Evolutionary conservation across 139 green algal species (phyloP), one percentile per base, ranked within the genome.

Genomic region (Chlamydomonas eustigma): DNA sequence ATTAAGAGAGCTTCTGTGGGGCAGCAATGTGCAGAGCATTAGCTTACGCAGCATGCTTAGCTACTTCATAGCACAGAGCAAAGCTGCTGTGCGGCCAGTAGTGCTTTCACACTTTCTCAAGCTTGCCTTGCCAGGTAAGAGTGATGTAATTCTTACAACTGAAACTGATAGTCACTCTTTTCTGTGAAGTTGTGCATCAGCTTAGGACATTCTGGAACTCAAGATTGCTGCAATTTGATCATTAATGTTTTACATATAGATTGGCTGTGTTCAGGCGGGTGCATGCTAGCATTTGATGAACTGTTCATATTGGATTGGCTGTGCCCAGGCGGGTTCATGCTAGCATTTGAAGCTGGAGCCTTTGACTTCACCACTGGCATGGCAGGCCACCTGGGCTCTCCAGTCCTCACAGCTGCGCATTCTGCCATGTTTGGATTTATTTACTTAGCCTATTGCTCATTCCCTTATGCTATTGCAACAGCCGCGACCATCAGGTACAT

Each of bases 311-410:
- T n/a, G n/a, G n/a, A n/a, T n/a, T n/a, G n/a, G 12, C 18, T 58
- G 44, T 18, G 18, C 44, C 44, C 18, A 58, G 44, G 44, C 2
- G 75, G 64, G 8, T 22, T 80, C n/a, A 80, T 80, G 76, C 73
- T 80, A 67, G 51, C 76, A 6, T 80, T 72, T 30, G 76, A 80
- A 78, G 73, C 73, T 2, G 72, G 64, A 31, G 67, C 63, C 65
- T 87, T 87, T 44, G 81, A 87, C 75, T 38, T 87, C 38, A 80
- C 75, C 28, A 84, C 78, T 12, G 75, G 44, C 2, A 51, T 84
- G 25, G 81, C 81, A 0, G 81, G 78, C 2, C 78, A 51, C 2
- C 78, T 87, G 38, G 81, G 81, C 2, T 58, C 44, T 28, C 37
- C 81, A 5, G 51, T 67, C 4, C 33, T 38, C 12, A 76, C 74